These are phyloP conservation scores for Bathelium albidoporum DNA, from an alignment of 495 filamentous ascomycete species.

Conservation along the genomic window DNA sequence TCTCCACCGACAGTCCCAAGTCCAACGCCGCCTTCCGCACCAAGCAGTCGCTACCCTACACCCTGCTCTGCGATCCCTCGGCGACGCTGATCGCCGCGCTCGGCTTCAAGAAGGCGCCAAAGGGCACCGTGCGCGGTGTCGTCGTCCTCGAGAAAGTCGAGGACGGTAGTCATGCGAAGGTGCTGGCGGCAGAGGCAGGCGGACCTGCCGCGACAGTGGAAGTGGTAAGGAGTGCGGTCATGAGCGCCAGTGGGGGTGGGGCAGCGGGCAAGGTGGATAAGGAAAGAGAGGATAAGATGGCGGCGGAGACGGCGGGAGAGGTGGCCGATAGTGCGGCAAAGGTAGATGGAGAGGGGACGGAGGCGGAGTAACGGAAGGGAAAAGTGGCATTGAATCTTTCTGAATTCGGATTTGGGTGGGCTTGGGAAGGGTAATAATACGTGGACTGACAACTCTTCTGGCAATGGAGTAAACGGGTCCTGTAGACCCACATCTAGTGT, in stretches of 20 bases:
- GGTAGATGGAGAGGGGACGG: conserved; percentile 18
- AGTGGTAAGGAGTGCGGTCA: conserved; percentile 44
- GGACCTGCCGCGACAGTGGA: conserved; percentile 50
- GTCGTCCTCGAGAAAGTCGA: conserved; percentile 67
- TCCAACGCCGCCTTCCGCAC: conserved; percentile 83
- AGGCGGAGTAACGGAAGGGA: too few species aligned
- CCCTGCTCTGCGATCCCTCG: conserved; percentile 72
- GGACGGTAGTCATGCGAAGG: conserved; percentile 41
- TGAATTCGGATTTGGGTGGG: too few species aligned
- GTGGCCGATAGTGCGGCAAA: conserved; percentile 30
- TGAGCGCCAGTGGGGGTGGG: conserved; percentile 18
- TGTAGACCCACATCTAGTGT: too few species aligned
- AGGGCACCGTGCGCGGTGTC: conserved; percentile 68
- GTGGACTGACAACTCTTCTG: too few species aligned
- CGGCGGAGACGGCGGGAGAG: conserved; percentile 25
- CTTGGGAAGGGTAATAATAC: too few species aligned
- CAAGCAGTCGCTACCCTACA: conserved; percentile 80
- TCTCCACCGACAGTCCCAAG: conserved; percentile 77
- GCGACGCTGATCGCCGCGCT: conserved; percentile 47
- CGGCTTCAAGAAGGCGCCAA: conserved; percentile 30
- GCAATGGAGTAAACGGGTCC: too few species aligned
- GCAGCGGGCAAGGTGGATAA: conserved; percentile 19
- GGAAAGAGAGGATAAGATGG: conserved; percentile 17
- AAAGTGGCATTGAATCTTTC: too few species aligned
- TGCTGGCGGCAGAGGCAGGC: conserved; percentile 51